A percentile compares a stretch with the other conserved stretches of the same genome.
phyloP scores from a whole-genome alignment of 176 grass and related monocot species.

The Oryza brachyantha region DNA sequence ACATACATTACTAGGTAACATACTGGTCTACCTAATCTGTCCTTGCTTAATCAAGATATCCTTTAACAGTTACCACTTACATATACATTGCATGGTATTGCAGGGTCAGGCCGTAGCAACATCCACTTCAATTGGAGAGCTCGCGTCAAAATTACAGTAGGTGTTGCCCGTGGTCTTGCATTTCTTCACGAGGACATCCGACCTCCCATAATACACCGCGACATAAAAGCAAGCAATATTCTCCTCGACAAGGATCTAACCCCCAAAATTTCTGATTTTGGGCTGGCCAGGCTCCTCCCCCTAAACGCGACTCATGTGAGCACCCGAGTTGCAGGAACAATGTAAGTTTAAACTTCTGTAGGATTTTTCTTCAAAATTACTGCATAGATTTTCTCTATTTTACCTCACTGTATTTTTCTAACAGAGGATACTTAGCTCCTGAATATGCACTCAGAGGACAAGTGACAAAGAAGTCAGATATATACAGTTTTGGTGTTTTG shows the following conservation, averaged over 20 bases:
- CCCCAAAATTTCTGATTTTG: conserved; percentile 91
- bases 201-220: conserved; percentile 74
- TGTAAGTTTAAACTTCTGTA: conserved; percentile 43
- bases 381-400: neutral
- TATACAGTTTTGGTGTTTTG: conserved; percentile 88
- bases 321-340: conserved; percentile 79
- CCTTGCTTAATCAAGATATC: neutral
- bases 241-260: conserved; percentile 80
- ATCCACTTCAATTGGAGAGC: conserved; percentile 71
- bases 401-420: neutral
- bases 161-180: conserved; percentile 68
- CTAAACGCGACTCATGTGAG: conserved; percentile 80
- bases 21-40: conserved; percentile 21
- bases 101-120: conserved; percentile 50
- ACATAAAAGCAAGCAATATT: conserved; percentile 94
- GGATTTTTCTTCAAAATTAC: neutral
- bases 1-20: conserved; percentile 65
- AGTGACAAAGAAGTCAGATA: conserved; percentile 82
- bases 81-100: conserved; percentile 24
- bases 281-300: conserved; percentile 72
- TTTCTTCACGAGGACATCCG: conserved; percentile 76
- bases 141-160: conserved; percentile 67
- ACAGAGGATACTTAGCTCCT: conserved; percentile 76
- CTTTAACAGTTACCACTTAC: conserved; percentile 18
- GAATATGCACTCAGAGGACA: conserved; percentile 85